Evolutionary conservation across 2,329 filamentous ascomycete species (phyloP).

Genomic region (Claviceps capensis): DNA sequence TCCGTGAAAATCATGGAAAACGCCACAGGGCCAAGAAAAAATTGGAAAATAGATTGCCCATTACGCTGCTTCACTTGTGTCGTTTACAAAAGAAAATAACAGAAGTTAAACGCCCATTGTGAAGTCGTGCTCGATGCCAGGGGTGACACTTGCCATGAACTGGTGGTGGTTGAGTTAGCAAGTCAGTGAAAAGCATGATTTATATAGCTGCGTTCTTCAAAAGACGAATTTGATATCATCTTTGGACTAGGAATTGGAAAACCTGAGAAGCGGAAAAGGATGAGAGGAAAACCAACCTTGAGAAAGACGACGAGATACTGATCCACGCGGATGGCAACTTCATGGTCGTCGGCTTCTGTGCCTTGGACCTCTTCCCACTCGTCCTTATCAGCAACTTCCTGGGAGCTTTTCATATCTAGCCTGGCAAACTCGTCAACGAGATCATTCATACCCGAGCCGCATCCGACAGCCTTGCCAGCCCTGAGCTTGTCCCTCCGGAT

Average conservation of each 20-base stretch:
- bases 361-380: conserved; percentile 55
- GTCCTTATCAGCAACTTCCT: conserved; percentile 38
- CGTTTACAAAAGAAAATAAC: too few relatives aligned
- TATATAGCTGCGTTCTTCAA: background rate
- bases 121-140: conserved; percentile 94
- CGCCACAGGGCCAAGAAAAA: too few relatives aligned
- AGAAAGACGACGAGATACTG: conserved; percentile 80
- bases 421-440: conserved; percentile 69
- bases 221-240: background rate
- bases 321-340: conserved; percentile 74
- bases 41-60: background rate
- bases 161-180: conserved; percentile 11
- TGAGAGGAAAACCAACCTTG: conserved; percentile 40
- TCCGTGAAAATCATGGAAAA: too few relatives aligned
- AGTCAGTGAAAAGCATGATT: background rate
- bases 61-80: background rate
- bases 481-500: conserved; percentile 72
- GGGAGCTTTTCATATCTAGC: conserved; percentile 41
- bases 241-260: too few relatives aligned
- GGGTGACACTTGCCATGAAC: conserved; percentile 82
- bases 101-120: conserved; percentile 70
- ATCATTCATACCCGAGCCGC: conserved; percentile 59
- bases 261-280: too few relatives aligned
- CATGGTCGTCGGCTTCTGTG: conserved; percentile 49
- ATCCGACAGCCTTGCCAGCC: conserved; percentile 32